phyloP scores from a whole-genome alignment of 371 early-diverging fungal genomes.

The Syncephalastrum monosporum region DNA sequence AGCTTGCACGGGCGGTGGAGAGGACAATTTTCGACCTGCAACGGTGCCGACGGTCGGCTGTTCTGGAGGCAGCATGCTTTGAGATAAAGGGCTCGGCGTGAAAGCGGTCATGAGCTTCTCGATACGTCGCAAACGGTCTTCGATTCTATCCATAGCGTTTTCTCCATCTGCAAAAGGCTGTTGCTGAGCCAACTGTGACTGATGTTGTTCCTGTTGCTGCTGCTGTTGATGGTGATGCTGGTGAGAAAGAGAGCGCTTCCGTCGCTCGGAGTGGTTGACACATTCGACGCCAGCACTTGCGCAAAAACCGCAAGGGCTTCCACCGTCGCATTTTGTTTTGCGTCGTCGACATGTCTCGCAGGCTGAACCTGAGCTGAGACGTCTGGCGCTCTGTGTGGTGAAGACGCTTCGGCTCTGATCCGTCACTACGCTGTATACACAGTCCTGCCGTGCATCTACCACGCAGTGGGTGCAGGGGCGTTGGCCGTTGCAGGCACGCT shows the following conservation, averaged over 20 bases:
- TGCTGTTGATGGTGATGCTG: too few species aligned
- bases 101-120: slow-evolving; percentile 42
- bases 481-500: slow-evolving; percentile 24
- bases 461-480: slow-evolving; percentile 25
- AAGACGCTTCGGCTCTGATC: slow-evolving; percentile 32
- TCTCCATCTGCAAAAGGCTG: slow-evolving; percentile 7
- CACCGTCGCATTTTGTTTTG: slow-evolving; percentile 55
- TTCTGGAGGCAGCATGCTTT: slow-evolving; percentile 2
- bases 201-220: slow-evolving; percentile 1
- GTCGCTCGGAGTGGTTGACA: slow-evolving; percentile 41
- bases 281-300: slow-evolving; percentile 42
- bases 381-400: slow-evolving; percentile 36
- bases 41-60: too few species aligned
- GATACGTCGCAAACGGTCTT: slow-evolving; percentile 38
- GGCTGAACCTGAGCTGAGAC: slow-evolving; percentile 49
- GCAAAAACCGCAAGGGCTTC: slow-evolving; percentile 47
- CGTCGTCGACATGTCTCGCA: slow-evolving; percentile 53
- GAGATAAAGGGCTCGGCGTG: slow-evolving; percentile 13
- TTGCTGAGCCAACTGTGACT: slow-evolving; percentile 3
- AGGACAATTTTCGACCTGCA: slow-evolving; percentile 1
- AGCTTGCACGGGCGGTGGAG: slow-evolving; percentile 1
- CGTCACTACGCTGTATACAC: slow-evolving; percentile 32
- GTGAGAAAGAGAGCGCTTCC: slow-evolving; percentile 14
- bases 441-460: slow-evolving; percentile 15
- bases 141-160: slow-evolving; percentile 40